Evolutionary conservation across 1,139 yeast genomes (phyloP), one percentile per base, ranked within the genome.

Genomic region (Hansenula sp.): DNA sequence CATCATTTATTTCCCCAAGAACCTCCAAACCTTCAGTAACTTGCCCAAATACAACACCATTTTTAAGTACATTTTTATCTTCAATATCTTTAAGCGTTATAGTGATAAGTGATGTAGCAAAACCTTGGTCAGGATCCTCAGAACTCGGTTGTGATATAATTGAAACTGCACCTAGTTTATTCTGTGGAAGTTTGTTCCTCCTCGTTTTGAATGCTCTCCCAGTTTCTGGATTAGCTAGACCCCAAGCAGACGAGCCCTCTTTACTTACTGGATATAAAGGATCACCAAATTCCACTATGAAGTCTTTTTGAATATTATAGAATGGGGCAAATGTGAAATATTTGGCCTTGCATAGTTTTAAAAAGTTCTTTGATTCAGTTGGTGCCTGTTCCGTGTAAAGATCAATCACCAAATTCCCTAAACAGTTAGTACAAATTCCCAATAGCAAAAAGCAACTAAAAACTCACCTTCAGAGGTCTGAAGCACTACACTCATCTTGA

Each of bases 251-350:
- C 3, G 45, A 39, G 5, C 72, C 74, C 4, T 61, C 61, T 29
- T 50, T 47, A 3, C 62, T 62, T 1, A 52, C 34, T 0, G 80
- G 79, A 44, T 61, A 73, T 18, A 61, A 40, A 4, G 80, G 77
- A 43, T 73, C 73, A 1, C 84, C 85, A 34, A 69, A 53, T 34
- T 66, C 69, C 8, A 69, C 69, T 2, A 63, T 44, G 29, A 52
- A 59, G 44, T 69, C 69, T 38, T 58, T 59, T 32, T 62, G 61
- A 11, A 78, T 52, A 43, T 68, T 62, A 51, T 66, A 65, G 41
- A 80, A 66, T 2, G 80, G 78, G 14, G 71, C 60, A 53, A 73
- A 75, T 39, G 77, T 71, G 61, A 66, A 81, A 59, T 72, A 74
- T 44, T 76, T 71, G 33, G 65, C 50, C 48, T 74, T 69, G 59